A percentile compares a stretch with the other conserved stretches of the same genome.
Conservation (phyloP, 768 basidiomycete species). For the Mycena epipterygia region DNA sequence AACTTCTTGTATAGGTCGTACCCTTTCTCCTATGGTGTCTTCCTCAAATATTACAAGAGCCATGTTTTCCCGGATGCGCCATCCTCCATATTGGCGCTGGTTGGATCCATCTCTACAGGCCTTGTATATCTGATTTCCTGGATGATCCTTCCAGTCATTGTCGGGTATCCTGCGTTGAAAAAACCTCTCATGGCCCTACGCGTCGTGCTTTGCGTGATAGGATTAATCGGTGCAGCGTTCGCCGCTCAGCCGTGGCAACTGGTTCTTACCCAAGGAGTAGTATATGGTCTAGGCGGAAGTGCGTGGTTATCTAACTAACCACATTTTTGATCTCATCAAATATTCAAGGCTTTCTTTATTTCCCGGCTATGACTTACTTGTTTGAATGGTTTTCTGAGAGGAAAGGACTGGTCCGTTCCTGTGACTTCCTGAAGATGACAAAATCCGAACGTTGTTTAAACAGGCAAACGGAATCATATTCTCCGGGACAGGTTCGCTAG, state of each 20-base stretch:
- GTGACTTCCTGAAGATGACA: background rate
- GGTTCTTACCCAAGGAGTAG: constrained; percentile 41
- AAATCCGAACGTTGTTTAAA: background rate
- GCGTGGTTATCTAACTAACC: constrained; percentile 1
- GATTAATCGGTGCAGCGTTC: constrained; percentile 45
- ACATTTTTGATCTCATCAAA: background rate
- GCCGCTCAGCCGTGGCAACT: constrained; percentile 34
- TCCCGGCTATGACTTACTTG: constrained; percentile 30
- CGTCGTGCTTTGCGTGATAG: constrained; percentile 37
- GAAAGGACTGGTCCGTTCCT: constrained; percentile 30
- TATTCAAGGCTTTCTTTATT: constrained; percentile 31
- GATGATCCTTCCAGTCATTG: constrained; percentile 38
- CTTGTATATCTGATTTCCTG: constrained; percentile 43
- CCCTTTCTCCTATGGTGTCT: constrained; percentile 47
- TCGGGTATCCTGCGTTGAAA: constrained; percentile 41
- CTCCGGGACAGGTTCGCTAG: constrained; percentile 31
- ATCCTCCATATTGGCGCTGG: constrained; percentile 40
- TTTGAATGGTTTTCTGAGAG: constrained; percentile 34
- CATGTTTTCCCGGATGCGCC: constrained; percentile 37
- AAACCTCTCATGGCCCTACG: constrained; percentile 40
- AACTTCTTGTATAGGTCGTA: constrained; percentile 31
- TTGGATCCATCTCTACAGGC: constrained; percentile 44
- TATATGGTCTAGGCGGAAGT: constrained; percentile 47
- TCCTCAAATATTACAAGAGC: constrained; percentile 40
- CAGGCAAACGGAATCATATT: constrained; percentile 36